These are phyloP conservation scores for Ambispora gerdemannii DNA, from an alignment of 192 early-diverging fungal genomes.

Conservation along the genomic window DNA sequence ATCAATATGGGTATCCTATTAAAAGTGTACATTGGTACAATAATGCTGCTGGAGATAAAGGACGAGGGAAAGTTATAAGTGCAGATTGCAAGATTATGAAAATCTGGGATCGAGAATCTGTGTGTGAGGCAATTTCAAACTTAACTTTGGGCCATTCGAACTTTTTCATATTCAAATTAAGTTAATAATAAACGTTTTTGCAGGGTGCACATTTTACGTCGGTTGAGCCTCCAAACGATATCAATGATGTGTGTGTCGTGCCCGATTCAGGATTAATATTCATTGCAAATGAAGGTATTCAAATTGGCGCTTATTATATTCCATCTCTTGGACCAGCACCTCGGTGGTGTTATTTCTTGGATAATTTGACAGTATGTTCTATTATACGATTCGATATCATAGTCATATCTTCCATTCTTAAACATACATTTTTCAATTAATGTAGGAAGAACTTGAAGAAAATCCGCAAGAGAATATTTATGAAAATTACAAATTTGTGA, in stretches of 20 bases:
- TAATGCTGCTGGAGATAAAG: constrained; percentile 48
- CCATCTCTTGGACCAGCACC: constrained; percentile 91
- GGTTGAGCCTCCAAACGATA: constrained; percentile 85
- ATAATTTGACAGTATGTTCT: constrained; percentile 76
- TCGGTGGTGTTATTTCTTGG: constrained; percentile 88
- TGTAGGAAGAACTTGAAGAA: constrained; percentile 80
- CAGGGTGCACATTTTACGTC: constrained; percentile 84
- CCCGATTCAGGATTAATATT: constrained; percentile 82
- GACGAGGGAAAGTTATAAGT: constrained; percentile 72
- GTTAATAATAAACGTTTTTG: neutral
- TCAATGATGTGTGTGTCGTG: constrained; percentile 90
- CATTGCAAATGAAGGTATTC: constrained; percentile 88
- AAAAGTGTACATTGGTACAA: constrained; percentile 80
- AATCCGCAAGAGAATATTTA: constrained; percentile 81
- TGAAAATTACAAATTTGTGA: constrained; percentile 98
- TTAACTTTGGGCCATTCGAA: neutral
- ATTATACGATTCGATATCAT: neutral
- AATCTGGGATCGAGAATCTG: constrained; percentile 83
- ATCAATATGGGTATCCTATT: constrained; percentile 95
- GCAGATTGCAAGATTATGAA: constrained; percentile 90
- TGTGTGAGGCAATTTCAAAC: constrained; percentile 27
- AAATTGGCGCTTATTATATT: constrained; percentile 91
- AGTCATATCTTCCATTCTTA: neutral
- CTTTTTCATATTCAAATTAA: neutral
- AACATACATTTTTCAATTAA: neutral